Conservation (phyloP, 768 basidiomycete genomes). For the Mycena polygramma region DNA sequence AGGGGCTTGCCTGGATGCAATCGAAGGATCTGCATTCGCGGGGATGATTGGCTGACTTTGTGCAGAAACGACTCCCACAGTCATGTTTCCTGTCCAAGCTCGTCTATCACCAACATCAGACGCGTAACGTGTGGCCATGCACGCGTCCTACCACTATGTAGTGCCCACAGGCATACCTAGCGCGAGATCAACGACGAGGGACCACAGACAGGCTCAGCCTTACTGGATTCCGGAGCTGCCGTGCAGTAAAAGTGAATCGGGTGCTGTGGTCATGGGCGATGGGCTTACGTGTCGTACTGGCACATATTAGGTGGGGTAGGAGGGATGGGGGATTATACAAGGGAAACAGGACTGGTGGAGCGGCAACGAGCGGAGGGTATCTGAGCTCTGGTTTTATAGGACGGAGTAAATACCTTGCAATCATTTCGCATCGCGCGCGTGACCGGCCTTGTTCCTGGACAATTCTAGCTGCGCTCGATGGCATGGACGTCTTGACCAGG, state of each 20-base stretch:
- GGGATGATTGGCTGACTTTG: constrained; percentile 50
- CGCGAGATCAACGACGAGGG: constrained; percentile 52
- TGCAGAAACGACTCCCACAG: constrained; percentile 62
- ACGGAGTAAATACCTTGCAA: background rate
- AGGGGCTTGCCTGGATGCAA: constrained; percentile 57
- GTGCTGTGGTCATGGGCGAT: background rate
- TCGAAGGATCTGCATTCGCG: constrained; percentile 45
- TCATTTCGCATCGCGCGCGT: no score
- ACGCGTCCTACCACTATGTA: constrained; percentile 71
- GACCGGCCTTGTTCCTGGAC: no score
- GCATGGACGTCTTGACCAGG: constrained; percentile 57
- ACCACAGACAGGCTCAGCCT: constrained; percentile 39
- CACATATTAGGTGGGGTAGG: constrained; percentile 45
- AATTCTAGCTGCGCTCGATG: background rate
- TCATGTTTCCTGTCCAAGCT: constrained; percentile 65
- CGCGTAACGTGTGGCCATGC: constrained; percentile 24
- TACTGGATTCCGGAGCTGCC: constrained; percentile 46
- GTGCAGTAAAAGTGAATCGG: background rate
- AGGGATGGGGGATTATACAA: background rate
- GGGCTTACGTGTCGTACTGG: constrained; percentile 54
- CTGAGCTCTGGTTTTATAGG: background rate
- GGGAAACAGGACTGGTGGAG: background rate
- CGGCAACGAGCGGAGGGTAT: background rate
- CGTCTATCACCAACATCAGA: constrained; percentile 54
- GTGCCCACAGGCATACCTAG: constrained; percentile 84